Base-by-base conservation (phyloP, 2,329 filamentous ascomycete species). In the Pestalotiopsis sp. region DNA sequence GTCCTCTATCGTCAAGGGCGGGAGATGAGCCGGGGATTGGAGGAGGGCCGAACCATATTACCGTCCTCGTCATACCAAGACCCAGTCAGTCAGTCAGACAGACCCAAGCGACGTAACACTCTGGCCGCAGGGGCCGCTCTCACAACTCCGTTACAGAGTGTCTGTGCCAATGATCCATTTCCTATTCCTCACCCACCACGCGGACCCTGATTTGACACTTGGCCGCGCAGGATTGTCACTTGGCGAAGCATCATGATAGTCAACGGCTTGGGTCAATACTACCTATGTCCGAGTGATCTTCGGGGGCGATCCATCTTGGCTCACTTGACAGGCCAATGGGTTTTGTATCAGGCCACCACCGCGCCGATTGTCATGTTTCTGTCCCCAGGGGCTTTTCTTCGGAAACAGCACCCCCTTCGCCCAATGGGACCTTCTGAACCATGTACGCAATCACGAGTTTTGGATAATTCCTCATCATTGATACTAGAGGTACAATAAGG, bases 1-100 rank as follows among this genome's bases (percentile, higher is more conserved):
- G 57, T 17, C 25, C n/a, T 14, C 20, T 49, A 64, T 45, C 20
- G 20, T 38, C 61, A 64, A 49, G 63, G 49, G 36, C 41, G 23
- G 63, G 63, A 66, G 49, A 66, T 66, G 63, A 66, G 52, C 12
- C 20, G 13, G 63, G 36, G 31, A 66, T 66, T 66, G 63, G 52
- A 45, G 63, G 27, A 25, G 49, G 63, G 63, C 49, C 63, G 31
- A 57, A 57, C 63, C 63, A 56, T 27, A 59, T n/a, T 36, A 27
- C 57, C 27, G 57, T 52, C 45, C 20, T 52, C 45, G 45, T 52
- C 45, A 52, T 23, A 52, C 45, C 45, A 6, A 52, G 45, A 9
- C 45, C 31, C 14, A 36, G 17, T n/a, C 20, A 12, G 17, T 9
- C 45, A n/a, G 20, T 20, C 45, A 17, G 45, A 52, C 45, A 20